Percentiles rank a stretch among this genome's conserved stretches.
phyloP scores from a whole-genome alignment of 1,284 basidiomycete species.

The Fistulinella staudtii region DNA sequence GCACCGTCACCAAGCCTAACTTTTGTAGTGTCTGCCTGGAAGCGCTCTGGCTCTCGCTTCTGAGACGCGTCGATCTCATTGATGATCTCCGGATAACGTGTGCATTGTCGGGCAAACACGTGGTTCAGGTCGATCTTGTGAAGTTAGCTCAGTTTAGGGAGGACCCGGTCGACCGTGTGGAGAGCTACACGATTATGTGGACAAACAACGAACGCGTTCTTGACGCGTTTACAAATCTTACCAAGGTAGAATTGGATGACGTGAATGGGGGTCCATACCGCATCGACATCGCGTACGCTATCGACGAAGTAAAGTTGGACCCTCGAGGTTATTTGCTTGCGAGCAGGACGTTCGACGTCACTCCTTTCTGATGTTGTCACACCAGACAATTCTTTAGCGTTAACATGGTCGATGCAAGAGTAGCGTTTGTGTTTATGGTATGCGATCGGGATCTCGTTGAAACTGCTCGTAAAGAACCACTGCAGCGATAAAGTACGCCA shows the following conservation, averaged over 20 bases:
- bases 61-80: constrained; percentile 56
- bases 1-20: constrained; percentile 62
- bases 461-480: constrained; percentile 14
- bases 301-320: constrained; percentile 54
- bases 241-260: constrained; percentile 39
- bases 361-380: too few species aligned
- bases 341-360: constrained; percentile 19
- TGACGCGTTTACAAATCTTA: constrained; percentile 46
- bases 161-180: constrained; percentile 33
- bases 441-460: constrained; percentile 12
- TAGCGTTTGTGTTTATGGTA: constrained; percentile 11
- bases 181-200: constrained; percentile 58
- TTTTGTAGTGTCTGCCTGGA: constrained; percentile 78
- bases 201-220: constrained; percentile 42
- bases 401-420: constrained; percentile 2
- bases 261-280: constrained; percentile 40
- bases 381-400: too few species aligned
- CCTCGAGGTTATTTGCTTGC: constrained; percentile 32
- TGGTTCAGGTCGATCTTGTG: constrained; percentile 46
- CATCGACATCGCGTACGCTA: constrained; percentile 48
- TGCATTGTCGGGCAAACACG: constrained; percentile 11
- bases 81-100: constrained; percentile 40
- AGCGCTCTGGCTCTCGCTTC: constrained; percentile 65
- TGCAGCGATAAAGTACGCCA: constrained; percentile 25
- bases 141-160: constrained; percentile 58